Conservation (phyloP, 495 filamentous ascomycete species). For the Xylaria nigripes region DNA sequence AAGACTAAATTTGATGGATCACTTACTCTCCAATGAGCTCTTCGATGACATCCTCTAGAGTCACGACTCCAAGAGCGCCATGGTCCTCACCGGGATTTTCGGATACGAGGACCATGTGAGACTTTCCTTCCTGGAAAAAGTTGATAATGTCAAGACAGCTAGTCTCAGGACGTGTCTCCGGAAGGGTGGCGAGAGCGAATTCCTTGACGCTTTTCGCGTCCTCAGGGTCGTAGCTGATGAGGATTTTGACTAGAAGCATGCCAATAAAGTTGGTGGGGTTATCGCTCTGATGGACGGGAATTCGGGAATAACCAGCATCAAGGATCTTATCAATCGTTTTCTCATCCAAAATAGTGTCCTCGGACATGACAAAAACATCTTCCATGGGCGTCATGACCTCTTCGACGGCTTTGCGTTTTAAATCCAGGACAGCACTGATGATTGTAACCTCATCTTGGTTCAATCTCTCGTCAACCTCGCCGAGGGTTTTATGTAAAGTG, state of each 20-base stretch:
- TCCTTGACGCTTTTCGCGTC: conserved; percentile 76
- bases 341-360: conserved; percentile 86
- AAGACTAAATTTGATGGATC: not conserved
- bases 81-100: conserved; percentile 80
- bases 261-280: conserved; percentile 84
- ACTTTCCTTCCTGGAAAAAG: conserved; percentile 98
- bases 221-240: conserved; percentile 97
- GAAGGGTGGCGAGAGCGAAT: conserved; percentile 86
- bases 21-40: conserved; percentile 95
- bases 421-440: conserved; percentile 89
- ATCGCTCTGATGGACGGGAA: conserved; percentile 83
- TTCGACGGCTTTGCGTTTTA: conserved; percentile 92
- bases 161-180: conserved; percentile 88
- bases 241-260: conserved; percentile 95
- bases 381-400: conserved; percentile 98
- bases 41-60: conserved; percentile 95
- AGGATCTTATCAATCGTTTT: conserved; percentile 87
- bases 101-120: conserved; percentile 96
- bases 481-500: conserved; percentile 84
- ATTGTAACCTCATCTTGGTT: conserved; percentile 98
- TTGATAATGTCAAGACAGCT: conserved; percentile 97
- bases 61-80: conserved; percentile 87
- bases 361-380: conserved; percentile 90
- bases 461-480: conserved; percentile 76
- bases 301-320: conserved; percentile 87